Evolutionary conservation across 1,284 basidiomycete genomes (phyloP), one percentile per base, ranked within the genome.

Genomic region (Apiotrichum akiyoshidainum): DNA sequence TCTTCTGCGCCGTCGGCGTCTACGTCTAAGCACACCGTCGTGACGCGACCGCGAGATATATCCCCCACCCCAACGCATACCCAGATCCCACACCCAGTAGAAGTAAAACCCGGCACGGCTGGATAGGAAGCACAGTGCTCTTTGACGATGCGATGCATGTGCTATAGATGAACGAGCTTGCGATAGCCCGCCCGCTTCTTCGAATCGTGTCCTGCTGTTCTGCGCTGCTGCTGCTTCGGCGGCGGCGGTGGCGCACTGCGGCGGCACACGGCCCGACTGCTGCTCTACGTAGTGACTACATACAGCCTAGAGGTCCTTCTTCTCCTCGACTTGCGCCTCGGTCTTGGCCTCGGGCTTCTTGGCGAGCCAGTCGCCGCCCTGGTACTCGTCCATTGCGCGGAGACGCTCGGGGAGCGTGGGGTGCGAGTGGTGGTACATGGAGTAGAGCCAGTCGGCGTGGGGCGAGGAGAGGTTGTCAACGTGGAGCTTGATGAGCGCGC

Each of bases 401-500:
- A 95, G 80, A 19, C 92, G 82, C 79, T 96, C 92, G 46, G 88
- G 87, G 60, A 96, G 77, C 1, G 91, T 95, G 2, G 92, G 92
- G 76, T 96, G 92, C 52, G 89, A 92, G 78, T 94, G 90, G 73
- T 94, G 90, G 70, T 92, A 94, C 35, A 90, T 89, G 54, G 90
- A 93, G 78, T 92, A 93, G 83, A 93, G 76, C 88, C 87, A 89
- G 75, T 94, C 91, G 26, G 89, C 89, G 86, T 91, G 91, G 47
- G 93, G 88, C 3, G 90, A 92, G 46, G 87, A 88, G 65, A 95
- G 76, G 74, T 97, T 95, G 81, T 94, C 88, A 55, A 90, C 86
- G 72, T 95, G 91, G 33, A 96, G 82, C 57, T 86, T 83, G 66
- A 90, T 84, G 58, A 97, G 81, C 26, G 92, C 90, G 13, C 83